Conservation (phyloP, 768 basidiomycete species). For the Gloeophyllum trabeum region DNA sequence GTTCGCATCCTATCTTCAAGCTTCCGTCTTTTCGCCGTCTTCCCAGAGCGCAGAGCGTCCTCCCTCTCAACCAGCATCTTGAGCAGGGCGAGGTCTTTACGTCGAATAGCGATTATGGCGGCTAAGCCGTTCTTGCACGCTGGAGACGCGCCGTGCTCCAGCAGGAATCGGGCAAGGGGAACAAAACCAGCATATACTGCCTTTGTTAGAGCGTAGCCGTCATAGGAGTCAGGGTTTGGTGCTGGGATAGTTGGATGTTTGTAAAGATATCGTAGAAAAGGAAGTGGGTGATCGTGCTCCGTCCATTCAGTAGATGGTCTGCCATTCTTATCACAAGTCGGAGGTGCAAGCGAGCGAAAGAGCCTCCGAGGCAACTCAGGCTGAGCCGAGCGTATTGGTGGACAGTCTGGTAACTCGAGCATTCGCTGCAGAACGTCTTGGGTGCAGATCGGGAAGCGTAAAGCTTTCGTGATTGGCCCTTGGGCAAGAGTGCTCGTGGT, state of each 20-base stretch:
- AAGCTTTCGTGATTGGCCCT: conserved; percentile 30
- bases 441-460: conserved; percentile 42
- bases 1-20: conserved; percentile 49
- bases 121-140: conserved; percentile 47
- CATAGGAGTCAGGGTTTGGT: conserved; percentile 52
- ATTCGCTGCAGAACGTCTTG: conserved; percentile 33
- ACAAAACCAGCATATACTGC: conserved; percentile 59
- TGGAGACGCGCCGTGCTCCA: conserved; percentile 66
- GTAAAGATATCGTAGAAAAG: conserved; percentile 52
- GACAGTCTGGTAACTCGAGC: conserved; percentile 17
- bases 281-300: conserved; percentile 43
- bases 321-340: conserved; percentile 3
- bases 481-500: background rate
- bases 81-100: conserved; percentile 56
- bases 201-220: conserved; percentile 74
- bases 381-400: background rate
- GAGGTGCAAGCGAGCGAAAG: conserved; percentile 40
- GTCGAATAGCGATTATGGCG: conserved; percentile 64
- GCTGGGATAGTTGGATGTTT: conserved; percentile 22
- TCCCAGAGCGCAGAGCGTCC: conserved; percentile 1
- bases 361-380: conserved; percentile 56
- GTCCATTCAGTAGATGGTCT: conserved; percentile 26
- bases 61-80: conserved; percentile 65
- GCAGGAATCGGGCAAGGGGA: conserved; percentile 60
- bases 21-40: conserved; percentile 34